Evolutionary conservation across 768 basidiomycete genomes (phyloP), one percentile per base, ranked within the genome.

Genomic region (Mycena filopes): DNA sequence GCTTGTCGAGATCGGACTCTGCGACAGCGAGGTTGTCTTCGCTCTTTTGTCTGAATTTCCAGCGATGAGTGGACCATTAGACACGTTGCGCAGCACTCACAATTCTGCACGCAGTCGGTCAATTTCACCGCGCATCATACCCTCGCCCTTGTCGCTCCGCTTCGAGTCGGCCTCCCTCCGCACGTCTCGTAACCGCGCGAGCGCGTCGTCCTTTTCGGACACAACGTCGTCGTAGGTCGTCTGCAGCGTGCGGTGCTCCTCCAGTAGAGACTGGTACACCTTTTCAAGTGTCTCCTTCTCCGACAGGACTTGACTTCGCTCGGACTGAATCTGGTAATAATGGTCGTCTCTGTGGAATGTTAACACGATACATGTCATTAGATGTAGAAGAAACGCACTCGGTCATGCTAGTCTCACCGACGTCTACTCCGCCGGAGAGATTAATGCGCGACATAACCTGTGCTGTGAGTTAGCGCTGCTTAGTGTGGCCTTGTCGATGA

Each of bases 251-350:
- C 90, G 85, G 67, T 95, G 90, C 61, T 96, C 92, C 70, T 93
- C 89, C 8, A 93, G 71, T 31, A 98, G 81, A 13, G 82, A 71
- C 70, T 92, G 88, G 74, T 95, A 95, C 26, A 89, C 87, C 68
- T 91, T 91, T 75, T 96, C 89, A 4, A 98, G 79, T 0, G 92
- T 90, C 73, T 95, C 92, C 76, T 97, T 97, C 80, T 96, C 94
- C 4, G 87, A 83, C 16, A 91, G 81, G 56, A 95, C 85, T 66
- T 87, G 88, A 65, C 89, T 92, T 61, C 89, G 85, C 72, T 93
- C 95, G 6, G 86, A 91, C 72, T 95, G 94, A 60, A 95, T 89
- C 55, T 84, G 85, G 76, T 95, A 95, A 75, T 93, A 96, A 70
- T 95, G 94, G 74, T 95, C 93, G 74, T 95, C 94, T 76, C 93